Base-by-base conservation (phyloP, 169 alveolate species). In the Ichthyophthirius multifiliis region DNA sequence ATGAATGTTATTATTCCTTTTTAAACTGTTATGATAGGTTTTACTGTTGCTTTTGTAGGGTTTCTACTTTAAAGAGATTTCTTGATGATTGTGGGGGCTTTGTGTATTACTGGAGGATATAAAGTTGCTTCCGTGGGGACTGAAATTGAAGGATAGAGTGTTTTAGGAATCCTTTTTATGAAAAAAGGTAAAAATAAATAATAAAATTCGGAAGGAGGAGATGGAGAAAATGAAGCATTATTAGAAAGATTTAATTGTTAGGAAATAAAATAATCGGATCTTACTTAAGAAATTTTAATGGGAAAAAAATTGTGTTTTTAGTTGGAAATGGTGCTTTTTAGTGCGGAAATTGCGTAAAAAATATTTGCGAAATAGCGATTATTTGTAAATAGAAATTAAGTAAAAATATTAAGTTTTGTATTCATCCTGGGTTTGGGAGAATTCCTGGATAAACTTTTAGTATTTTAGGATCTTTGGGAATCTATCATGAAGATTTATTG, bases 391-490 rank as follows among this genome's bases (percentile, higher is more conserved):
- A 55, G 5, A 18, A 55, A 27, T 16, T 55, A 3, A 39, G 71
- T 10, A 55, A 55, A 15, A 34, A 55, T 20, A 39, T 55, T 6
- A 55, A 34, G 23, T 55, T 55, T 27, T 55, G 71, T 55, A 23
- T 55, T 55, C 71, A 55, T 9, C 71, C 71, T 55, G 23, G 71
- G 3, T 55, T 39, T 55, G 71, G 71, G 1, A 55, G 71, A 55
- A 55, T 55, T 55, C 71, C 71, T 4, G n/a, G 71, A 55, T 39
- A 55, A 27, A 55, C 31, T 55, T 55, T 27, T 13, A 23, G 43
- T 15, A 39, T 55, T 55, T 55, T 55, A 55, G 31, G 43, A 27
- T 55, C 71, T 15, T 55, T 55, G 23, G 71, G 31, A 27, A 55
- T 55, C 16, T 39, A 34, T 55, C 31, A 55, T n/a, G 23, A 34